phyloP scores from a whole-genome alignment of 2,329 filamentous ascomycete genomes.

The Cordyceps cicadae region DNA sequence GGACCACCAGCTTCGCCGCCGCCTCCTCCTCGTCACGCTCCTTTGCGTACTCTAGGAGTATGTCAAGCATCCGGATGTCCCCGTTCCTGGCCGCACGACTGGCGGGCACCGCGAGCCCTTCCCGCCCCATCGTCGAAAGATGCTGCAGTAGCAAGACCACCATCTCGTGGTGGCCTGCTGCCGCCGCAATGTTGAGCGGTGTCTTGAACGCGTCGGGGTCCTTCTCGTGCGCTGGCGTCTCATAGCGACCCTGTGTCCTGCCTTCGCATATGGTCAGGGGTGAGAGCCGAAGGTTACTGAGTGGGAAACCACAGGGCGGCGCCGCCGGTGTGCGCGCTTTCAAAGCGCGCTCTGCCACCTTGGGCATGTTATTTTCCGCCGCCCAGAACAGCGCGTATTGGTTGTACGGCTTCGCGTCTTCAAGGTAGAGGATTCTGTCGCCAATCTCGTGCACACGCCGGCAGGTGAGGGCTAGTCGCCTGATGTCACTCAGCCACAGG shows the following conservation, averaged over 20 bases:
- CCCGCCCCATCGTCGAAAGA: no score
- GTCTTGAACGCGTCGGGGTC: no score
- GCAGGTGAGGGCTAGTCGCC: background rate
- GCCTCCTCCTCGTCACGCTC: no score
- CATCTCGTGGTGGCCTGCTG: background rate
- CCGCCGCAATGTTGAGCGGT: background rate
- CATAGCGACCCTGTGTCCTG: no score
- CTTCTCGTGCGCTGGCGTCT: no score
- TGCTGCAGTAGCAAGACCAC: background rate
- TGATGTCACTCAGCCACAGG: conserved; percentile 10
- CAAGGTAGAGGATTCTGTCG: background rate
- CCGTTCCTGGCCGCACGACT: rapidly evolving
- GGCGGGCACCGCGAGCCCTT: background rate
- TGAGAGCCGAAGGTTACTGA: no score
- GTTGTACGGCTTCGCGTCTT: conserved; percentile 1
- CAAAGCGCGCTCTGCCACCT: background rate
- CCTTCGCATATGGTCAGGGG: no score
- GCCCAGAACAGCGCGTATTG: conserved; percentile 8
- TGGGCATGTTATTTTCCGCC: background rate
- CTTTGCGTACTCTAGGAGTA: background rate
- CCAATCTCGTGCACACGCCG: background rate
- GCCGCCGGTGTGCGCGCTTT: background rate
- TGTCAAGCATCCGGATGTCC: background rate
- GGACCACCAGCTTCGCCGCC: no score
- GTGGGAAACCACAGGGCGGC: background rate